Evolutionary conservation across 176 grass and related monocot genomes (phyloP), one percentile per base, ranked within the genome.

Genomic region (barley (Hordeum vulgare)): DNA sequence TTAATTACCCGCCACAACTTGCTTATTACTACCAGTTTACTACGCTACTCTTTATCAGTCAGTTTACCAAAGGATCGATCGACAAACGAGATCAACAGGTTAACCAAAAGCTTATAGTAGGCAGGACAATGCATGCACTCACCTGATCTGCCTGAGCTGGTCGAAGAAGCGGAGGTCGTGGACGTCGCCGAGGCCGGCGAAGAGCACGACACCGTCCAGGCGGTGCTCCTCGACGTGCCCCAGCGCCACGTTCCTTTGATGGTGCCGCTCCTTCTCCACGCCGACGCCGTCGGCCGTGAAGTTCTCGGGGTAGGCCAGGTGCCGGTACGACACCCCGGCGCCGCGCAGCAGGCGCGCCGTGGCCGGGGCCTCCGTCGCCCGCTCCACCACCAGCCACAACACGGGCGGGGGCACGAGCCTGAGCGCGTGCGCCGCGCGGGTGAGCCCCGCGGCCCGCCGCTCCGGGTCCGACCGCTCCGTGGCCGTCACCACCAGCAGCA

Each of bases 331-430:
- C 29, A 94, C 76, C 26, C 91, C 93, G 3, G 93, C 86, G 61
- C 76, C 23, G 12, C 96, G 85, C 36, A 98, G 85, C 83, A 95
- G 84, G 61, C 66, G 84, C 23, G 90, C 93, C 12, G 96, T 98
- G 7, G 35, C 18, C 1, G 76, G 39, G 12, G 73, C 89, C 13
- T 86, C 91, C 26, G 36, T 20, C 45, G 71, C 64, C 6, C 79
- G 83, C 85, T 98, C 93, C 61, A 95, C 93, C 31, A 98, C 91
- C 82, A 98, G 84, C 96, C 96, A 98, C 75, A 98, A 82, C 73
- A 98, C 54, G 12, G 96, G 96, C 33, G 93, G 79, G 26, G 89
- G 61, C 72, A 95, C 96, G 18, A 93, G 85, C 1, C 85, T 74
- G 34, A 98, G 65, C 8, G 89, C 84, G 83, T 93, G 89, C 53